phyloP scores from a whole-genome alignment of 129 eudicot species.

The Lactuca saligna region DNA sequence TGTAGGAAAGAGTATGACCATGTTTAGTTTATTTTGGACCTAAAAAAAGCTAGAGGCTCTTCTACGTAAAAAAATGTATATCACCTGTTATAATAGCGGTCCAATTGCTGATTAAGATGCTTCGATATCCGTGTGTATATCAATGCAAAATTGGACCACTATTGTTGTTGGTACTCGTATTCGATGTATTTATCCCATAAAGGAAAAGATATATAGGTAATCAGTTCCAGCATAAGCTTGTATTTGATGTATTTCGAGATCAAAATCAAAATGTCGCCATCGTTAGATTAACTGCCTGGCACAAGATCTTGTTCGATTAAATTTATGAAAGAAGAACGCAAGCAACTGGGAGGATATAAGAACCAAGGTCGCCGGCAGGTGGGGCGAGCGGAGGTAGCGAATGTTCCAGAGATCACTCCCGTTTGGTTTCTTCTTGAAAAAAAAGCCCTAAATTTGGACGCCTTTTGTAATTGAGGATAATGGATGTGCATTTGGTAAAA shows the following conservation, averaged over 20 bases:
- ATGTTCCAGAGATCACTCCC: too few species aligned
- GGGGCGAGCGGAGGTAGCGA: background rate
- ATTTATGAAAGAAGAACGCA: too few species aligned
- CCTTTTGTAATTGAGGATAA: too few species aligned
- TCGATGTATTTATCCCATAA: conserved; percentile 98
- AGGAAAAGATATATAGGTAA: conserved; percentile 61
- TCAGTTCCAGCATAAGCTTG: conserved; percentile 94
- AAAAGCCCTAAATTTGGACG: too few species aligned
- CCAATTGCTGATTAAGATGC: conserved; percentile 93
- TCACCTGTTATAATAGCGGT: conserved; percentile 94
- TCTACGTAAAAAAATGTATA: background rate
- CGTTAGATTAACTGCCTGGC: too few species aligned
- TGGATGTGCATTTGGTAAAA: too few species aligned
- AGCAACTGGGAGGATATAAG: too few species aligned
- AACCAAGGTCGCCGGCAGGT: background rate
- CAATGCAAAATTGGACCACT: conserved; percentile 81
- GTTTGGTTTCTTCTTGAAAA: too few species aligned
- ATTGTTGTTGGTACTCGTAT: conserved; percentile 81
- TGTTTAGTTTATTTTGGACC: conserved; percentile 2
- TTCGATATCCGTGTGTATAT: conserved; percentile 81
- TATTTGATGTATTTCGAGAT: background rate
- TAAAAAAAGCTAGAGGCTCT: background rate
- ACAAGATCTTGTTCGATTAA: too few species aligned
- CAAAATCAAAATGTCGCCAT: conserved; percentile 33
- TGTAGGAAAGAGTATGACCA: conserved; percentile 11